Evolutionary conservation across 2,329 filamentous ascomycete genomes (phyloP).

Genomic region (Amylocarpus encephaloides): DNA sequence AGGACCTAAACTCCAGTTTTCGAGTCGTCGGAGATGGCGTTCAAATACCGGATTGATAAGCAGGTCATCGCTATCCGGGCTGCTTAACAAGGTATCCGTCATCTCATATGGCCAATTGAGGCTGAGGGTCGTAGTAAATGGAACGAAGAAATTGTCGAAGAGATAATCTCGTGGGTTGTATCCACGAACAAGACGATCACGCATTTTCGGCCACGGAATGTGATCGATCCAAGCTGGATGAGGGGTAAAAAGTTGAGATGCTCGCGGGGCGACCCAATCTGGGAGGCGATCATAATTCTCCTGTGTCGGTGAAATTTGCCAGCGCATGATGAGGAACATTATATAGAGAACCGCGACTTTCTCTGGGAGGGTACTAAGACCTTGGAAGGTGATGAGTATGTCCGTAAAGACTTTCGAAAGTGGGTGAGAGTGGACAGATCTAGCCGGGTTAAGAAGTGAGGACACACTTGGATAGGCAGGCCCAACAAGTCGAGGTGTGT

Average conservation of each 20-base stretch:
- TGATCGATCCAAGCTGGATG: constrained; percentile 83
- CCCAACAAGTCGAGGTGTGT: constrained; percentile 61
- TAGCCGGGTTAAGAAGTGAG: constrained; percentile 66
- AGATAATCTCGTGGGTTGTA: constrained; percentile 46
- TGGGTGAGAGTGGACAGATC: constrained; percentile 60
- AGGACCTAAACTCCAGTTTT: constrained; percentile 76
- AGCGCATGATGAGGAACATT: constrained; percentile 84
- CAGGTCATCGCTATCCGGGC: constrained; percentile 55
- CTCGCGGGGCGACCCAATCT: constrained; percentile 61
- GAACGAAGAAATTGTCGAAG: constrained; percentile 79
- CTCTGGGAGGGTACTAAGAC: constrained; percentile 71
- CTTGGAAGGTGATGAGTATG: constrained; percentile 76
- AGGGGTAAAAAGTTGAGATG: constrained; percentile 56
- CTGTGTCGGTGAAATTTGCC: constrained; percentile 72
- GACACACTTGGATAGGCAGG: constrained; percentile 76
- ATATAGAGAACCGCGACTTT: constrained; percentile 74
- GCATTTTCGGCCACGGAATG: constrained; percentile 71
- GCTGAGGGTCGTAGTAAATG: constrained; percentile 68
- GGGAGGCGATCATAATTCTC: constrained; percentile 77
- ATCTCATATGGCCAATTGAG: constrained; percentile 82
- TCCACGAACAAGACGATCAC: constrained; percentile 54
- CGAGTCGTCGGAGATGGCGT: constrained; percentile 63
- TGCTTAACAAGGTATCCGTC: constrained; percentile 58
- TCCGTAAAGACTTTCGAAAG: constrained; percentile 81
- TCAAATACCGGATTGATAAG: constrained; percentile 85